Evolutionary conservation across 2,329 filamentous ascomycete genomes (phyloP).

Genomic region (Colletotrichum musae): DNA sequence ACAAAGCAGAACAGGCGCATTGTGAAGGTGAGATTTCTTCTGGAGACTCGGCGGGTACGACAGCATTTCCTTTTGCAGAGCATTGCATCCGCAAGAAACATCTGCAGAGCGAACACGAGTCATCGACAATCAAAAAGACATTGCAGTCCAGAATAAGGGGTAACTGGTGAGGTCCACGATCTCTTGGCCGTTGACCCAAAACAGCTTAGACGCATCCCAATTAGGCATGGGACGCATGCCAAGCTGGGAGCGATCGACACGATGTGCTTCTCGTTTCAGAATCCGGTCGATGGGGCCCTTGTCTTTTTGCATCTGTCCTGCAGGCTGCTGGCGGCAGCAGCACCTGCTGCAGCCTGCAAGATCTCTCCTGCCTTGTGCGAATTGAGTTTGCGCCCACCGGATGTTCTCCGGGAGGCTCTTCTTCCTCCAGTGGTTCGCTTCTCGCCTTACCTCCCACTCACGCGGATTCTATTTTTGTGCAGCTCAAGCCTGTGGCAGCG

Average conservation of each 20-base stretch:
- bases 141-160: conserved; percentile 25
- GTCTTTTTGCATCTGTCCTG: neutral
- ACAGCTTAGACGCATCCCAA: neutral
- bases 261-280: conserved; percentile 32
- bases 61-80: too few relatives aligned
- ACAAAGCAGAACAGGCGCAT: neutral
- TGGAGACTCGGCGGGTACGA: conserved; percentile 5
- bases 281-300: conserved; percentile 21
- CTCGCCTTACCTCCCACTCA: neutral
- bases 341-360: neutral
- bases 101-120: conserved; percentile 22
- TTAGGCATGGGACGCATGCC: conserved; percentile 12
- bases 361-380: conserved; percentile 4
- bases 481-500: neutral
- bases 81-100: neutral
- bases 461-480: conserved; percentile 16
- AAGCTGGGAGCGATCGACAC: conserved; percentile 27
- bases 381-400: conserved; percentile 4
- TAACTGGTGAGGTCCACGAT: conserved; percentile 20
- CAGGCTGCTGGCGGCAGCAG: too few relatives aligned
- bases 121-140: conserved; percentile 36
- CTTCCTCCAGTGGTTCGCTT: neutral
- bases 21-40: conserved; percentile 13
- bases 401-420: neutral
- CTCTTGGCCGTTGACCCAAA: conserved; percentile 5